phyloP scores from a whole-genome alignment of 148 eudicot genomes.

The Simmondsia chinensis region DNA sequence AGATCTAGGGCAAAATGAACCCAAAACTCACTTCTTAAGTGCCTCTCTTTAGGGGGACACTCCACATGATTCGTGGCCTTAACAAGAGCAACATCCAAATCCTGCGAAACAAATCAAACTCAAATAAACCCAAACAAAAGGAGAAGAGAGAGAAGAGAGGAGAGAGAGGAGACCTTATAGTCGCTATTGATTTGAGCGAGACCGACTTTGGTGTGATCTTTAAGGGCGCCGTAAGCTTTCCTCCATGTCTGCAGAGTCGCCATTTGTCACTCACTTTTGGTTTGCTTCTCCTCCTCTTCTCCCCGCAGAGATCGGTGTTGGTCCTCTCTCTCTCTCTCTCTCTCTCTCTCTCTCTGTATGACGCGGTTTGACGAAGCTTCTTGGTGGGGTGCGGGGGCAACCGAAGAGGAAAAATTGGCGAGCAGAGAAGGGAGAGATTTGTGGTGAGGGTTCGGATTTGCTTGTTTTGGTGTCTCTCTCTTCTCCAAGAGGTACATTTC shows the following conservation, averaged over 20 bases:
- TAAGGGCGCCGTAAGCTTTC: conserved; percentile 85
- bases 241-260: conserved; percentile 77
- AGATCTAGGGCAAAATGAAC: background rate
- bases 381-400: no score
- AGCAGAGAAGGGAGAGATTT: no score
- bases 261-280: conserved; percentile 26
- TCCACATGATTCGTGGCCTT: conserved; percentile 98
- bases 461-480: no score
- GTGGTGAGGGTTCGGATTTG: no score
- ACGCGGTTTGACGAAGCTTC: no score
- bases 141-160: background rate
- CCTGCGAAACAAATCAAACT: conserved; percentile 37
- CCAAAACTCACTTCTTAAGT: conserved; percentile 66
- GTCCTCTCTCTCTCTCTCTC: conserved; percentile 4
- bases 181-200: conserved; percentile 94
- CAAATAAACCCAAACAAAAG: background rate
- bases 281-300: conserved; percentile 7
- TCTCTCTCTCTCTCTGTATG: conserved; percentile 3
- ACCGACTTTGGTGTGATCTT: conserved; percentile 92
- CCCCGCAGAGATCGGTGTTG: conserved; percentile 27
- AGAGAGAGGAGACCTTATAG: conserved; percentile 43
- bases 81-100: conserved; percentile 90
- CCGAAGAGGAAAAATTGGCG: no score
- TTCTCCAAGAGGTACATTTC: no score
- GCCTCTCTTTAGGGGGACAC: conserved; percentile 90